phyloP scores from a whole-genome alignment of 495 filamentous ascomycete genomes.

The Tuber umbilicatum region DNA sequence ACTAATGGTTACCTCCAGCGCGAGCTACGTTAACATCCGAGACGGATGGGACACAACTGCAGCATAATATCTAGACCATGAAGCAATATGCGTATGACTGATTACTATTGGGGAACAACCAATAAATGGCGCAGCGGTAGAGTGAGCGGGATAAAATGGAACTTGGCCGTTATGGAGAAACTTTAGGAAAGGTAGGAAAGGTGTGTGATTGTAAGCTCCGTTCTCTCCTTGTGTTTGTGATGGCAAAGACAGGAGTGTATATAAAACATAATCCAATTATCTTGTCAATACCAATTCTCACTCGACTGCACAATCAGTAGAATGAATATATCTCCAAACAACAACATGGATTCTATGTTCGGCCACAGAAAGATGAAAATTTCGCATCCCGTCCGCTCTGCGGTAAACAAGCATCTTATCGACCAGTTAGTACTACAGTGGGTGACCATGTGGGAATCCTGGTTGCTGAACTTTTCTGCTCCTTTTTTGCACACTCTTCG shows the following conservation, averaged over 20 bases:
- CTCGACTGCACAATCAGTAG: not conserved
- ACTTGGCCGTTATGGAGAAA: too few species aligned
- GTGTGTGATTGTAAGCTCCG: too few species aligned
- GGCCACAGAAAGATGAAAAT: not conserved
- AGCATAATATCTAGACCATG: not conserved
- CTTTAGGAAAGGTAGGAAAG: too few species aligned
- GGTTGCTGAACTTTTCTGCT: too few species aligned
- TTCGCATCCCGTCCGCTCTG: not conserved
- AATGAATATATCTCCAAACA: not conserved
- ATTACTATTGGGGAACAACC: too few species aligned
- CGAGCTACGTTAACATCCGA: not conserved
- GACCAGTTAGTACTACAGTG: not conserved
- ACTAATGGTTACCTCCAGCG: not conserved
- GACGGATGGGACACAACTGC: not conserved
- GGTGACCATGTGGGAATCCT: too few species aligned
- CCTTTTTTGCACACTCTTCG: not conserved
- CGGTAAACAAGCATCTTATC: not conserved
- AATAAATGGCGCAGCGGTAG: too few species aligned
- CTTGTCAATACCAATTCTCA: not conserved
- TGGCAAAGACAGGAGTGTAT: too few species aligned
- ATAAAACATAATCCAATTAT: too few species aligned
- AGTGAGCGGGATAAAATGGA: too few species aligned
- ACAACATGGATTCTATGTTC: not conserved
- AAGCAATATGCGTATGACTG: too few species aligned
- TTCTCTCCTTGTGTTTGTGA: too few species aligned